These are phyloP conservation scores for Halophytophthora batemanensis DNA, from an alignment of 352 stramenopile genomes.

Conservation along the genomic window DNA sequence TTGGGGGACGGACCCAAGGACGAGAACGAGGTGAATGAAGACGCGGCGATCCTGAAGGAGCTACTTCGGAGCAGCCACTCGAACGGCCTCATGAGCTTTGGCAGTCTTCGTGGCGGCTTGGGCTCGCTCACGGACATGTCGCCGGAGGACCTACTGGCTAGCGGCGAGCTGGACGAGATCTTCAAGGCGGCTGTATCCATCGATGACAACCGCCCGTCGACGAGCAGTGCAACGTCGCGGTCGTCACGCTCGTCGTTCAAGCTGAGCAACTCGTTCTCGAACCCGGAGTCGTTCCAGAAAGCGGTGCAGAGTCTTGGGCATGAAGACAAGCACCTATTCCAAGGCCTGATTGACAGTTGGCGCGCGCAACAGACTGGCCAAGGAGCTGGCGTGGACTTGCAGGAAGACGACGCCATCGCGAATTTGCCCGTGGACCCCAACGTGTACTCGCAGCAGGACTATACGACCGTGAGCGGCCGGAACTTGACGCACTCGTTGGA, in stretches of 20 bases:
- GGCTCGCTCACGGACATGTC: conserved; percentile 73
- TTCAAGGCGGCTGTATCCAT: conserved; percentile 66
- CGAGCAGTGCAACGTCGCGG: conserved; percentile 10
- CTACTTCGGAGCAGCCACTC: conserved; percentile 59
- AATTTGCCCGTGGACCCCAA: conserved; percentile 43
- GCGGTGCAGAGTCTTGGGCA: conserved; percentile 52
- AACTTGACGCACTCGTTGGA: conserved; percentile 45
- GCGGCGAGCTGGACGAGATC: conserved; percentile 80
- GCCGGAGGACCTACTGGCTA: conserved; percentile 69
- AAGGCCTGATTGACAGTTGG: conserved; percentile 59
- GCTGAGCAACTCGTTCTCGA: conserved; percentile 56
- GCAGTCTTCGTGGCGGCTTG: conserved; percentile 40
- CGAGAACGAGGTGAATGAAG: conserved; percentile 51
- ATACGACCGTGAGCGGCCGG: conserved; percentile 28
- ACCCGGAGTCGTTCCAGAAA: conserved; percentile 49
- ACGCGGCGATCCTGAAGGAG: conserved; percentile 68
- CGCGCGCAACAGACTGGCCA: conserved; percentile 20
- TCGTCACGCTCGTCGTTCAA: conserved; percentile 35
- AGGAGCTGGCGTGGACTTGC: conserved; percentile 8
- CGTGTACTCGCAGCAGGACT: conserved; percentile 29
- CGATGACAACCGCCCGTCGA: conserved; percentile 36
- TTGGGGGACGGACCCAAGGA: conserved; percentile 53
- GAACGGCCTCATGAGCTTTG: conserved; percentile 70
- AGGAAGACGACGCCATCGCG: conserved; percentile 24
- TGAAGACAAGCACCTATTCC: conserved; percentile 69